Conservation (phyloP, 208 protist species). For the Leishmania mexicana region DNA sequence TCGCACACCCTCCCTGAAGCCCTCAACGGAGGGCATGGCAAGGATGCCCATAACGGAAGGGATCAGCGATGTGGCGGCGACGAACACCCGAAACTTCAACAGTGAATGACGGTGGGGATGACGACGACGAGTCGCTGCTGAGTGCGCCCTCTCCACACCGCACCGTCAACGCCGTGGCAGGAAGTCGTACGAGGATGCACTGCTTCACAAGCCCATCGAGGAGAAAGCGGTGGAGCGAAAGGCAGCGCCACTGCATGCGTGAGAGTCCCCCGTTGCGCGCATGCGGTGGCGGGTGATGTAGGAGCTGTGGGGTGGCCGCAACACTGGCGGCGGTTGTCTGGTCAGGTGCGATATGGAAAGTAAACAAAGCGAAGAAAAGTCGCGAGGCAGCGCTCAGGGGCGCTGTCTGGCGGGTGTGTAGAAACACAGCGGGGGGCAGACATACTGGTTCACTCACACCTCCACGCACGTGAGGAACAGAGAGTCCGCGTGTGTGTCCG, state of each 20-base stretch:
- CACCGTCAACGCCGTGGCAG: background rate
- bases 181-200: background rate
- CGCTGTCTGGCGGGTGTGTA: background rate
- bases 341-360: background rate
- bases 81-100: background rate
- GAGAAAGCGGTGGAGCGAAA: no score
- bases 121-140: background rate
- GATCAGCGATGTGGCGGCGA: background rate
- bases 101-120: background rate
- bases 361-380: background rate
- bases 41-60: background rate
- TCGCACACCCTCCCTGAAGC: background rate
- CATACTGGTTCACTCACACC: background rate
- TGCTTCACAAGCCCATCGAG: no score
- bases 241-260: background rate
- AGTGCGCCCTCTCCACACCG: background rate
- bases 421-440: background rate
- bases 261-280: background rate
- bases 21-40: background rate
- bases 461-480: background rate
- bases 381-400: background rate
- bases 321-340: background rate
- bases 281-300: background rate
- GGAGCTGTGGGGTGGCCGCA: background rate
- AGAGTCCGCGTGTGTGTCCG: conserved; percentile 15